phyloP scores from a whole-genome alignment of 164 flowering plant genomes.

The Sextonia rubra region DNA sequence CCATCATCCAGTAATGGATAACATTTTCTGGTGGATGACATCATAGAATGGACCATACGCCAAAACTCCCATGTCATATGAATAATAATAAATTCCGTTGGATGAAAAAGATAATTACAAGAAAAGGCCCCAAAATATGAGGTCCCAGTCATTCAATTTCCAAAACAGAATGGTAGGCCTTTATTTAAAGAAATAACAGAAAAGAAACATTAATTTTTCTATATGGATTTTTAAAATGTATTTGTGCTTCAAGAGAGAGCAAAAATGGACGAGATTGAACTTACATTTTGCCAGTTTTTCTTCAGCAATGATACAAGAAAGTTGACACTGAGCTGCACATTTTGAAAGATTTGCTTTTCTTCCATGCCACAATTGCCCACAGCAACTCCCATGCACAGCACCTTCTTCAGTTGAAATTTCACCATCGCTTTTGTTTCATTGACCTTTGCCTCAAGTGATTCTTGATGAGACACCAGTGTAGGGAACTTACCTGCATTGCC shows the following conservation, averaged over 20 bases:
- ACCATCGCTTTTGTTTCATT: constrained; percentile 70
- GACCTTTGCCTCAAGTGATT: constrained; percentile 61
- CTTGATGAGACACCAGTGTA: constrained; percentile 70
- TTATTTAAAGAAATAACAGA: too few species aligned
- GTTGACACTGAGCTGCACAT: constrained; percentile 65
- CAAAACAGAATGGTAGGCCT: too few species aligned
- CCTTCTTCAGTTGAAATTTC: constrained; percentile 77
- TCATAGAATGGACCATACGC: too few species aligned
- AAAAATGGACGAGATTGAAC: constrained; percentile 15
- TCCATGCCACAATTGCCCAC: constrained; percentile 71
- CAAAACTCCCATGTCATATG: too few species aligned
- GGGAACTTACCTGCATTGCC: constrained; percentile 64
- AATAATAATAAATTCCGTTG: too few species aligned
- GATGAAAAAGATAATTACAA: too few species aligned
- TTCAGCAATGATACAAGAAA: constrained; percentile 68
- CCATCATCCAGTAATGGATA: too few species aligned
- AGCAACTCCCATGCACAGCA: constrained; percentile 83
- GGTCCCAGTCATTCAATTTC: too few species aligned
- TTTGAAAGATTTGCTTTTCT: constrained; percentile 77
- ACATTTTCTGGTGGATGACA: too few species aligned
- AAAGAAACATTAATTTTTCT: too few species aligned
- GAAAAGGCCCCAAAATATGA: too few species aligned
- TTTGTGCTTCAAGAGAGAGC: not conserved
- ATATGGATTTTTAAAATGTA: too few species aligned
- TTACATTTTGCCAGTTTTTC: constrained; percentile 83